Evolutionary conservation across 2,329 filamentous ascomycete species (phyloP), one percentile per base, ranked within the genome.

Genomic region (Colletotrichum horii): DNA sequence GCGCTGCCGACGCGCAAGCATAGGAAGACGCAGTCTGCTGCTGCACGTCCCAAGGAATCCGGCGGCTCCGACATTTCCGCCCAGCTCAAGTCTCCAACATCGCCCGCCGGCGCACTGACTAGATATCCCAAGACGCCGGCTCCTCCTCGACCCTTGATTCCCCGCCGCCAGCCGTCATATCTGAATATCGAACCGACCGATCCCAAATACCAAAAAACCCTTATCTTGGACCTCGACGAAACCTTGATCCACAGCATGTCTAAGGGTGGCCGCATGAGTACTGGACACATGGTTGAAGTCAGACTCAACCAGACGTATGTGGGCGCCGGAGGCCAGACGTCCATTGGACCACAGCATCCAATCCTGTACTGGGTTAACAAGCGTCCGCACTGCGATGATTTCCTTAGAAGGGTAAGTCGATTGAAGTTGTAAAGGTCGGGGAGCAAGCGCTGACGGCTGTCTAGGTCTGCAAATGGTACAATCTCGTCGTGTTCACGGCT

Each of bases 341-440:
- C 89, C 26, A 87, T 95, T 30, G 95, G 94, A 9, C 95, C 96
- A 55, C 96, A 98, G 82, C 96, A 99, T 82, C 97, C 97, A 1
- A 98, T 99, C 79, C 87, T 99, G 77, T 99, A 99, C 87, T 99
- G 98, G 88, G 97, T 99, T 67, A 97, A 99, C 87, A 98, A 99
- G 86, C 93, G 97, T 78, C 97, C 97, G 43, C 94, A 97, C 83
- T 99, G 97, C 84, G 97, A 99, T 84, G 96, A 98, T 80, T 99
- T 99, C 82, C 86, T 99, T 81, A 94, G 96, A 81, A 95, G 94
- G 87, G 93, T 94, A 85, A 86, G 87, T 55, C 26, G 8, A 26
- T 16, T 16, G 16, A 38, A 60, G 15, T 3, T 22, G 8, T 24
- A 11, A 22, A 19, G 19, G 24, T 9, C 26, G n/a, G 15, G 19